Percentiles rank a stretch among this genome's conserved stretches.
These are phyloP conservation scores for Heterobasidion parviporum DNA, from an alignment of 1,284 basidiomycete genomes.

Conservation along the genomic window DNA sequence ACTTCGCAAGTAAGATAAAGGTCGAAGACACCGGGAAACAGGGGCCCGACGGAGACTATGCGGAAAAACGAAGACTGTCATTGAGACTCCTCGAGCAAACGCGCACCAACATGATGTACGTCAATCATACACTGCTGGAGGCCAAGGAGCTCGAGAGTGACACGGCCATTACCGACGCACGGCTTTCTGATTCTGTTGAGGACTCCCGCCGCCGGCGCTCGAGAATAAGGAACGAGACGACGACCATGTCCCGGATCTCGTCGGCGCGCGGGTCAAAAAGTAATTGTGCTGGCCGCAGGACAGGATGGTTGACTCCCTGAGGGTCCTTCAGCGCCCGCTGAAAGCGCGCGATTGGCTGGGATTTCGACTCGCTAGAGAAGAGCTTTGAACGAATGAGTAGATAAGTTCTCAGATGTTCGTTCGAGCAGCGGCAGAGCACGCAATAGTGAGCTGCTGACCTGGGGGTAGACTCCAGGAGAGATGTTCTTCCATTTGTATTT, in stretches of 20 bases:
- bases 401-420: neutral
- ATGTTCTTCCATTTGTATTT: slow-evolving; percentile 34
- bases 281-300: slow-evolving; percentile 19
- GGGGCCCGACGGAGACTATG: too few species aligned
- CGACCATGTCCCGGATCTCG: slow-evolving; percentile 27
- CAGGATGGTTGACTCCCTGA: slow-evolving; percentile 11
- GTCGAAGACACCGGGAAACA: too few species aligned
- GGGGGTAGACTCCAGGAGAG: slow-evolving; percentile 24
- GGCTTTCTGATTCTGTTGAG: slow-evolving; percentile 7
- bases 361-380: slow-evolving; percentile 22
- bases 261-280: slow-evolving; percentile 23
- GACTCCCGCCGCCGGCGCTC: slow-evolving; percentile 20
- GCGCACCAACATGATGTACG: too few species aligned
- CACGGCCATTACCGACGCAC: neutral
- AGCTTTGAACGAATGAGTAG: slow-evolving; percentile 20
- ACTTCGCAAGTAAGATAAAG: too few species aligned
- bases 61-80: too few species aligned
- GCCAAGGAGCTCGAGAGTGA: neutral
- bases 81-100: too few species aligned
- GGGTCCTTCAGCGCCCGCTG: slow-evolving; percentile 20
- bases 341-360: slow-evolving; percentile 28
- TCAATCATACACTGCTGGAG: too few species aligned
- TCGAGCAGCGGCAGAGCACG: neutral
- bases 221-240: slow-evolving; percentile 32
- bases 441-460: slow-evolving; percentile 17